phyloP scores from a whole-genome alignment of 108 stramenopile genomes.

The Skeletonema tropicum region DNA sequence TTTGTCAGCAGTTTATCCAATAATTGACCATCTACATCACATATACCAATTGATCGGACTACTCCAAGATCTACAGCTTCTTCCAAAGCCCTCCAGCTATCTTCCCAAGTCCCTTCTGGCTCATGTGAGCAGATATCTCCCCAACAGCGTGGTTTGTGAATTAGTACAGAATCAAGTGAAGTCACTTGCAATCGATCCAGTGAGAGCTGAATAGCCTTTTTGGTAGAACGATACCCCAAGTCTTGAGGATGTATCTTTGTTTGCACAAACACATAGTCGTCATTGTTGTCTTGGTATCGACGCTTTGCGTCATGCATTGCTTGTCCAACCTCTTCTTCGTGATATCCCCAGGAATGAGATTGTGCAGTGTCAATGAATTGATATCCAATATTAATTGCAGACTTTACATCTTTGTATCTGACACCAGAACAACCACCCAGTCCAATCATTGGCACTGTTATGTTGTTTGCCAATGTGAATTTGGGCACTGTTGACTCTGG shows the following conservation, averaged over 20 bases:
- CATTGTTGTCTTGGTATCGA: conserved; percentile 32
- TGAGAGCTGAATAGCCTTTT: conserved; percentile 35
- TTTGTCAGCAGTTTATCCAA: conserved; percentile 45
- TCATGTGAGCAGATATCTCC: conserved; percentile 44
- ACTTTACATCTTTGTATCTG: conserved; percentile 25
- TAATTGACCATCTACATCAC: conserved; percentile 53
- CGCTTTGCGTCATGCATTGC: conserved; percentile 33
- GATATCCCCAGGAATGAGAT: conserved; percentile 58
- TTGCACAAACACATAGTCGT: conserved; percentile 54
- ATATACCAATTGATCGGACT: conserved; percentile 58
- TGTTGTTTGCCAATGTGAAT: conserved; percentile 52
- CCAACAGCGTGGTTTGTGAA: conserved; percentile 70
- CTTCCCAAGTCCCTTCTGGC: conserved; percentile 70
- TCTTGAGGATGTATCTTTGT: conserved; percentile 70
- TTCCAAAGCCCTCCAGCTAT: conserved; percentile 59
- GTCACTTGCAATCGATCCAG: conserved; percentile 28
- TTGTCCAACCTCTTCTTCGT: conserved; percentile 56
- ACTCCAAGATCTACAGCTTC: conserved; percentile 53
- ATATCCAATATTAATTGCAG: conserved; percentile 54
- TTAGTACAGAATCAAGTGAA: conserved; percentile 56
- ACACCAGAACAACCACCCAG: conserved; percentile 65
- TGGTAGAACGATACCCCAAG: conserved; percentile 55
- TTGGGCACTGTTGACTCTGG: conserved; percentile 24
- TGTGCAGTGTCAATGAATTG: conserved; percentile 62
- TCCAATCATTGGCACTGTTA: conserved; percentile 52